A percentile compares a stretch with the other conserved stretches of the same genome.
Evolutionary conservation across 345 rosid genomes (phyloP).

Genomic region (Leavenworthia alabamica): DNA sequence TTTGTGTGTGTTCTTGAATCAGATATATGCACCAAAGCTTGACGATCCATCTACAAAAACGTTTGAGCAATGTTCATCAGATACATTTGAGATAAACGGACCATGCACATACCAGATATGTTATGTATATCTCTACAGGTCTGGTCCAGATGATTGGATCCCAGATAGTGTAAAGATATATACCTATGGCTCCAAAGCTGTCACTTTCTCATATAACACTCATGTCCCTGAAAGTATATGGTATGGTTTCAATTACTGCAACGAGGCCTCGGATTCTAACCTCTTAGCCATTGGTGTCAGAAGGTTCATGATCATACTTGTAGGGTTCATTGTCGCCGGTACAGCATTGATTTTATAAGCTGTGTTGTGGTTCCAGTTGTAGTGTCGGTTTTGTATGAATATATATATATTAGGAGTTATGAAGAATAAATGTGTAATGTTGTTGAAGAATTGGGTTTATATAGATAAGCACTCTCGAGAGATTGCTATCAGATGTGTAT

Average conservation of each 20-base stretch:
- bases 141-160: constrained; percentile 81
- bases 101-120: constrained; percentile 74
- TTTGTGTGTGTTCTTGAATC: constrained; percentile 21
- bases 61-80: constrained; percentile 74
- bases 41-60: constrained; percentile 56
- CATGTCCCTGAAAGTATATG: constrained; percentile 55
- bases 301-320: constrained; percentile 1
- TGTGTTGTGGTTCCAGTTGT: not conserved
- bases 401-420: constrained; percentile 21
- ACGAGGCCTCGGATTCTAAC: constrained; percentile 34
- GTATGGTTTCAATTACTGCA: constrained; percentile 74
- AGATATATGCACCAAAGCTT: constrained; percentile 73
- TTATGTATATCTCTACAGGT: constrained; percentile 69
- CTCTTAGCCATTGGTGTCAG: constrained; percentile 30
- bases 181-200: constrained; percentile 36
- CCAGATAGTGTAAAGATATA: constrained; percentile 54
- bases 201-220: constrained; percentile 48
- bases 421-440: constrained; percentile 22
- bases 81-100: constrained; percentile 62
- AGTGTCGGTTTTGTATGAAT: constrained; percentile 16
- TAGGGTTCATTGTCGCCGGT: constrained; percentile 27
- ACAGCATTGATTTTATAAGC: constrained; percentile 14
- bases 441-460: constrained; percentile 11
- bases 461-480: not conserved
- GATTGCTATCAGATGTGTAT: constrained; percentile 3